phyloP scores from a whole-genome alignment of 2,329 filamentous ascomycete species.

The Aspergillus pseudoterreus region DNA sequence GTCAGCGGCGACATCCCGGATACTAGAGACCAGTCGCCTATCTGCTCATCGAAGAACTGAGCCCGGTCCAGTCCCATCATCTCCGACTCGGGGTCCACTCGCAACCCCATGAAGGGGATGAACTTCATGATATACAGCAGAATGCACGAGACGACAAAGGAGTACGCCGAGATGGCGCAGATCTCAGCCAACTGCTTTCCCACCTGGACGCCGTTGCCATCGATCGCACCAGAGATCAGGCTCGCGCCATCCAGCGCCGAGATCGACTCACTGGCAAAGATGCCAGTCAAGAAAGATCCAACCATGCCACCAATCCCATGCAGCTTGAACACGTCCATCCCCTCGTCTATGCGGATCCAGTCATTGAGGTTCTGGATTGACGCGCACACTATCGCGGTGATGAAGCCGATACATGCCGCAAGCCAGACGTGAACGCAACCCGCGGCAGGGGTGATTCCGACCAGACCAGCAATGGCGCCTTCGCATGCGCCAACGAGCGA shows the following conservation, averaged over 20 bases:
- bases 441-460: constrained; percentile 58
- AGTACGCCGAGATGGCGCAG: constrained; percentile 51
- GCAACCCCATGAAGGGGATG: constrained; percentile 52
- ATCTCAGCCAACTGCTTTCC: constrained; percentile 56
- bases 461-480: constrained; percentile 56
- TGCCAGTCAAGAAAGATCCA: constrained; percentile 56
- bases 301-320: constrained; percentile 57
- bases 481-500: constrained; percentile 56
- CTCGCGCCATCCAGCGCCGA: constrained; percentile 49
- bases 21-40: constrained; percentile 48
- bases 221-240: constrained; percentile 47
- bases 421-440: constrained; percentile 53
- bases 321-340: constrained; percentile 59
- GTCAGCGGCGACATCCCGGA: constrained; percentile 13
- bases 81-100: constrained; percentile 54
- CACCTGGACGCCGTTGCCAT: constrained; percentile 54
- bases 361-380: constrained; percentile 50
- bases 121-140: constrained; percentile 52
- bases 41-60: constrained; percentile 56
- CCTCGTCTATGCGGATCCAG: constrained; percentile 55
- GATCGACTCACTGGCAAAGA: constrained; percentile 48
- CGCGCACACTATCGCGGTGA: constrained; percentile 52
- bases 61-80: constrained; percentile 53
- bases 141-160: constrained; percentile 51
- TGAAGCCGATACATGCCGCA: constrained; percentile 54